A percentile compares a stretch with the other conserved stretches of the same genome.
These are phyloP conservation scores for Pyracantha coccinea DNA, from an alignment of 331 rosid species.

Conservation along the genomic window DNA sequence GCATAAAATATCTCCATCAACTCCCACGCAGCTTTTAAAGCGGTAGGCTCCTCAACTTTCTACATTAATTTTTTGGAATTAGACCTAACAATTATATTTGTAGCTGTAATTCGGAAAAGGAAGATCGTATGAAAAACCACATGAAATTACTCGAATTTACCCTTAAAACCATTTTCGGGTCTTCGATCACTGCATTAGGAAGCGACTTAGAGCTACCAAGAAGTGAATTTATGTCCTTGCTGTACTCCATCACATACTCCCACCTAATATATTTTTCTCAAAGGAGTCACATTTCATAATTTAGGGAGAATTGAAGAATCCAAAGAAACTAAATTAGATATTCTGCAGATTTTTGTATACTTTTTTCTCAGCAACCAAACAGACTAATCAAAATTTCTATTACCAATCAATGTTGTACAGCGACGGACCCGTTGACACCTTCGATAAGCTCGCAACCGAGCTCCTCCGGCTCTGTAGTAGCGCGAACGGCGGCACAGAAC, in stretches of 20 bases:
- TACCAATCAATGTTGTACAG: conserved; percentile 73
- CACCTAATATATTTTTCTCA: conserved; percentile 43
- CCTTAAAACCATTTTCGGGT: conserved; percentile 41
- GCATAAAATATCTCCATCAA: conserved; percentile 84
- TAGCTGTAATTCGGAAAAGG: neutral
- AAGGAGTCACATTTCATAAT: neutral
- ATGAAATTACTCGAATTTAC: conserved; percentile 29
- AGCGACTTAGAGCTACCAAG: conserved; percentile 45
- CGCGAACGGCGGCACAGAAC: conserved; percentile 80
- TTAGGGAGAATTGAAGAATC: neutral
- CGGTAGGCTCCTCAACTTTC: conserved; percentile 70
- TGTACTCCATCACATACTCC: conserved; percentile 82
- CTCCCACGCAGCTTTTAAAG: conserved; percentile 94
- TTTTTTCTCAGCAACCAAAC: neutral
- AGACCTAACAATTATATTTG: neutral
- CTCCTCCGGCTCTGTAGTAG: conserved; percentile 76
- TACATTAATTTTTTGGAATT: conserved; percentile 21
- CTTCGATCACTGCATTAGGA: conserved; percentile 51
- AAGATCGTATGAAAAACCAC: neutral
- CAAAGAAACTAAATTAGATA: neutral
- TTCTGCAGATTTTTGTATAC: neutral
- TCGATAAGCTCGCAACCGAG: conserved; percentile 41
- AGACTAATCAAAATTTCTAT: neutral
- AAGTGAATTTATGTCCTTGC: conserved; percentile 68
- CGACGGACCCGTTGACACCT: conserved; percentile 36